Percentiles rank a stretch among this genome's conserved stretches.
Conservation (phyloP, 768 basidiomycete genomes). For the Coprinopsis sp. region DNA sequence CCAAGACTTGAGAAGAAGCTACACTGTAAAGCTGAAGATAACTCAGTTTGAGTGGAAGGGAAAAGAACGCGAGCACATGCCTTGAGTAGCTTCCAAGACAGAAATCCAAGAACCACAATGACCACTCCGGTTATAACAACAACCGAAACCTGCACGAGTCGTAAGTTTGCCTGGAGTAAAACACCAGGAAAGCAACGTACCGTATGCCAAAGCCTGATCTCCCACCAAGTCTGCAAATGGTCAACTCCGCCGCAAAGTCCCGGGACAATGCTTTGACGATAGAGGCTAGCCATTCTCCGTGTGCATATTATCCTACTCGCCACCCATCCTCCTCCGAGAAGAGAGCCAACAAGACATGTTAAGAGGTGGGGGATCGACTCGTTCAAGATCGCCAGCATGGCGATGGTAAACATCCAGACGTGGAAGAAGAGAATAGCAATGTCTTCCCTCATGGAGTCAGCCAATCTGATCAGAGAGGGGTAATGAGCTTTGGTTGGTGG, state of each 20-base stretch:
- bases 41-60: background rate
- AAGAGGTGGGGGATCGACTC: constrained; percentile 51
- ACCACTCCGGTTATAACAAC: constrained; percentile 33
- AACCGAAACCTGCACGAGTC: constrained; percentile 32
- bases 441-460: constrained; percentile 43
- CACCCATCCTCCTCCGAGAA: constrained; percentile 45
- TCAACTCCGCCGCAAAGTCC: constrained; percentile 37
- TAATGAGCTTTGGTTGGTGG: background rate
- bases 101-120: constrained; percentile 30
- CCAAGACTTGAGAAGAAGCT: constrained; percentile 45
- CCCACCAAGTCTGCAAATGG: constrained; percentile 41
- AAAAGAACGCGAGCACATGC: constrained; percentile 19
- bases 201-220: constrained; percentile 25
- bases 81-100: constrained; percentile 41
- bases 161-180: constrained; percentile 1
- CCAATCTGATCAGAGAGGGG: constrained; percentile 21
- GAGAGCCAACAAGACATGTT: constrained; percentile 41
- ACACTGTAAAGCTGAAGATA: constrained; percentile 37
- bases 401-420: constrained; percentile 43
- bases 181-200: constrained; percentile 25
- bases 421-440: constrained; percentile 42
- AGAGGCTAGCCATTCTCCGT: constrained; percentile 24
- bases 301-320: constrained; percentile 36
- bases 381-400: constrained; percentile 35
- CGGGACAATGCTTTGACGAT: constrained; percentile 30